Evolutionary conservation across 2,329 filamentous ascomycete genomes (phyloP).

Genomic region (Penicillium hesseltinei): DNA sequence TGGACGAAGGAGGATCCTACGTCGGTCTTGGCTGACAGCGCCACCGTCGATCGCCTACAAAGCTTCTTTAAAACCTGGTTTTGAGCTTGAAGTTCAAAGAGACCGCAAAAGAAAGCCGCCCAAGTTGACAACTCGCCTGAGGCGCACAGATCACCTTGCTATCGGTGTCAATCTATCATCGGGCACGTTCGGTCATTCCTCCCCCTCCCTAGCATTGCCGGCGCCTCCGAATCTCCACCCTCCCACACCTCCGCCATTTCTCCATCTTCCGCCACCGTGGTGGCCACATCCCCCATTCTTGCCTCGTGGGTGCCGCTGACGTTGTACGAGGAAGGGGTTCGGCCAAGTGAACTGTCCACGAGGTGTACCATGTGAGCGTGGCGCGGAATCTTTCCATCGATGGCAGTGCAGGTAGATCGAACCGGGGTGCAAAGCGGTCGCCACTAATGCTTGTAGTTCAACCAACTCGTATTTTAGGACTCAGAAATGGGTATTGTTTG

Average conservation of each 20-base stretch:
- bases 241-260: constrained; percentile 7
- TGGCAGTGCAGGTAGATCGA: neutral
- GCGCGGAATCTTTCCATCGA: neutral
- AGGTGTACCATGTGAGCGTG: neutral
- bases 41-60: constrained; percentile 10
- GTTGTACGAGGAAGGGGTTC: neutral
- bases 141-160: neutral
- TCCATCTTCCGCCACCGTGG: neutral
- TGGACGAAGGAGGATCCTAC: neutral
- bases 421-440: neutral
- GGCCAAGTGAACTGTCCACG: neutral
- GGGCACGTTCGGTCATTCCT: neutral
- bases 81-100: neutral
- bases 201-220: constrained; percentile 10
- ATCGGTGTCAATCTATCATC: neutral
- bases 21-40: constrained; percentile 2
- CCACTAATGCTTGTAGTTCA: neutral
- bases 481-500: neutral
- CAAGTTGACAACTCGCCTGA: neutral
- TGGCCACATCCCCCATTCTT: neutral
- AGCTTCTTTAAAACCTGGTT: constrained; percentile 8
- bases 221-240: constrained; percentile 12
- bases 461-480: neutral
- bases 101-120: neutral
- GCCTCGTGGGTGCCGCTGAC: constrained; percentile 7